Percentiles rank a stretch among this genome's conserved stretches.
Evolutionary conservation across 2,329 filamentous ascomycete species (phyloP).

Genomic region (Cladophialophora immunda): DNA sequence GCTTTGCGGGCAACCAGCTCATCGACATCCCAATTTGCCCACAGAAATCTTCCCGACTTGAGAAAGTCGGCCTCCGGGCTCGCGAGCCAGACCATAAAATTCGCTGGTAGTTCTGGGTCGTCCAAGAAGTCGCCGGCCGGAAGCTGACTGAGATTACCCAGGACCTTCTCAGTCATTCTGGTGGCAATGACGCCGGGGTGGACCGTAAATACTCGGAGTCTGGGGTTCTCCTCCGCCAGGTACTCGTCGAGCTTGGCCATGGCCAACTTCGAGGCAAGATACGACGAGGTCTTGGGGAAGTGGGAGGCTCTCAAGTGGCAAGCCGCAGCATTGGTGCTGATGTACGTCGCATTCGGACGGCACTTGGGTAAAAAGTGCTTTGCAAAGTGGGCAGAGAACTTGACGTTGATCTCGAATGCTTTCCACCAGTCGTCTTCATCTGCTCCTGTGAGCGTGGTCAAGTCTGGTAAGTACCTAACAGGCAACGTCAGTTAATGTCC

Average conservation of each 20-base stretch:
- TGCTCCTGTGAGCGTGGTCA: slow-evolving; percentile 44
- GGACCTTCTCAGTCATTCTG: slow-evolving; percentile 44
- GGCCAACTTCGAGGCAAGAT: slow-evolving; percentile 56
- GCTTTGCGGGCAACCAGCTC: slow-evolving; percentile 52
- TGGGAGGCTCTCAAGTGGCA: slow-evolving; percentile 15
- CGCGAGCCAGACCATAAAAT: slow-evolving; percentile 50
- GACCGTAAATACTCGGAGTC: slow-evolving; percentile 51
- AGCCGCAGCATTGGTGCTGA: slow-evolving; percentile 48
- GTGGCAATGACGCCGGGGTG: slow-evolving; percentile 52
- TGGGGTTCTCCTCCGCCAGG: slow-evolving; percentile 52
- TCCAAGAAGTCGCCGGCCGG: slow-evolving; percentile 36
- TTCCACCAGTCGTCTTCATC: slow-evolving; percentile 53
- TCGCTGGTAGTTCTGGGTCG: slow-evolving; percentile 38
- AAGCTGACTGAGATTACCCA: slow-evolving; percentile 5
- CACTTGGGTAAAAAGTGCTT: slow-evolving; percentile 56
- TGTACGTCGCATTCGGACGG: slow-evolving; percentile 32
- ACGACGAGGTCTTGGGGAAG: slow-evolving; percentile 42
- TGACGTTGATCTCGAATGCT: slow-evolving; percentile 59
- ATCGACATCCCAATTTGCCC: slow-evolving; percentile 54
- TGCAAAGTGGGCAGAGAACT: slow-evolving; percentile 46
- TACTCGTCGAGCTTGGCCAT: slow-evolving; percentile 54
- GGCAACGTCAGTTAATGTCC: slow-evolving; percentile 4
- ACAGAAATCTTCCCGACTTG: slow-evolving; percentile 49
- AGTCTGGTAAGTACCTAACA: slow-evolving; percentile 32
- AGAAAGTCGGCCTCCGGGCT: slow-evolving; percentile 51